Percentiles rank a stretch among this genome's conserved stretches.
These are phyloP conservation scores for Avena eriantha DNA, from an alignment of 176 grass and related monocot genomes.

Conservation along the genomic window DNA sequence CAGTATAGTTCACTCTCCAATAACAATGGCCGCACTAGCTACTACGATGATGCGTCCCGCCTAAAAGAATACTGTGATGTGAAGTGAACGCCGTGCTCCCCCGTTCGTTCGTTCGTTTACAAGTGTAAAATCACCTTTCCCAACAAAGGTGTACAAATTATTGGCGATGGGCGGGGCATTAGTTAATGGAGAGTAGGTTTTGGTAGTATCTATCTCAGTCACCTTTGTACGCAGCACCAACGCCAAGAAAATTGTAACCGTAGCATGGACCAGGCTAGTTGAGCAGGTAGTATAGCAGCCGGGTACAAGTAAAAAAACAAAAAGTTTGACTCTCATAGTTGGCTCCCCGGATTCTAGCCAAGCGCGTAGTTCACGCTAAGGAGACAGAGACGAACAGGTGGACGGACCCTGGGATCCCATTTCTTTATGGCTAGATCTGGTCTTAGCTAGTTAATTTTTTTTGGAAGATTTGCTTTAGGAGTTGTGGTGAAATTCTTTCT, in stretches of 20 bases:
- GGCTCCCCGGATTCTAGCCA: slow-evolving; percentile 53
- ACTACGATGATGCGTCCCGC: not conserved
- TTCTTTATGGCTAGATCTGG: slow-evolving; percentile 22
- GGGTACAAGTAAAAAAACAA: slow-evolving; percentile 24
- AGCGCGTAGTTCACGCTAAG: slow-evolving; percentile 28
- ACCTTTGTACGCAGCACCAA: slow-evolving; percentile 1
- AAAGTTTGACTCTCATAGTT: not conserved
- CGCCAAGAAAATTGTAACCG: slow-evolving; percentile 23
- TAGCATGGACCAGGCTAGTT: not conserved
- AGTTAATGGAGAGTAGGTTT: slow-evolving; percentile 33
- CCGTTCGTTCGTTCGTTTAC: not conserved
- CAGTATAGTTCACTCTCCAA: not conserved
- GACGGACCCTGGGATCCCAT: not conserved
- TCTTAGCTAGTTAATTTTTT: not conserved
- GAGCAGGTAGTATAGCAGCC: slow-evolving; percentile 19
- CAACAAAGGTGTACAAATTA: slow-evolving; percentile 39
- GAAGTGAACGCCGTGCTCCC: no score
- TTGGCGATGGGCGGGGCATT: slow-evolving; percentile 39
- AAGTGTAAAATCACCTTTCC: not conserved
- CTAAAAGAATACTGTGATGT: not conserved
- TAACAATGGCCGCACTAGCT: not conserved
- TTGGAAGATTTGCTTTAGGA: not conserved
- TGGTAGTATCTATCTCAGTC: slow-evolving; percentile 22
- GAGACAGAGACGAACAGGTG: slow-evolving; percentile 28
- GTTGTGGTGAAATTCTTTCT: no score